Conservation (phyloP, 495 filamentous ascomycete genomes). For the Xylaria venustula region DNA sequence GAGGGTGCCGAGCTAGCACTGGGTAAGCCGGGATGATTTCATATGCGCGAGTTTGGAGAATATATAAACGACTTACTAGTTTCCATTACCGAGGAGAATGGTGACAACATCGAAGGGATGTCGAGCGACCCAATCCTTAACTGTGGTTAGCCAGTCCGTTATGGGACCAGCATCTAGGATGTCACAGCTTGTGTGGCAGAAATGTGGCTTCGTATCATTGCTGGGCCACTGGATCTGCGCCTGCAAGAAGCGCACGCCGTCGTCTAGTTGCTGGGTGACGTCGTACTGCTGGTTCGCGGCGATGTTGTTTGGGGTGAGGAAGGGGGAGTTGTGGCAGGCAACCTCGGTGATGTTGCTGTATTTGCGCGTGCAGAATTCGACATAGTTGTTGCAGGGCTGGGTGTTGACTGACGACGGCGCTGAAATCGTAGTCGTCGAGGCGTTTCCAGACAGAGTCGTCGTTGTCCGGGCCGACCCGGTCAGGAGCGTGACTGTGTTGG, state of each 20-base stretch:
- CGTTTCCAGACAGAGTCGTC: slow-evolving; percentile 27
- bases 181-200: slow-evolving; percentile 74
- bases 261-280: slow-evolving; percentile 75
- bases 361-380: slow-evolving; percentile 76
- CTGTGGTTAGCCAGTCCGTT: slow-evolving; percentile 65
- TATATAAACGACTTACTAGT: slow-evolving; percentile 52
- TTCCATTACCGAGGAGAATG: slow-evolving; percentile 80
- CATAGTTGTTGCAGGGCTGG: slow-evolving; percentile 79
- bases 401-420: slow-evolving; percentile 59
- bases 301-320: slow-evolving; percentile 65
- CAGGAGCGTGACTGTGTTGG: slow-evolving; percentile 38
- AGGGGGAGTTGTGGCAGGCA: slow-evolving; percentile 84
- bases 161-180: slow-evolving; percentile 77
- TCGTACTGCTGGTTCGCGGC: slow-evolving; percentile 74
- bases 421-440: slow-evolving; percentile 37
- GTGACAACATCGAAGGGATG: slow-evolving; percentile 93
- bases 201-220: slow-evolving; percentile 55
- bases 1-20: slow-evolving; percentile 34
- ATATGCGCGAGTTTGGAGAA: no score
- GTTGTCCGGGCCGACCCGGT: slow-evolving; percentile 38
- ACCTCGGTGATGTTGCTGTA: slow-evolving; percentile 91
- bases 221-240: slow-evolving; percentile 62
- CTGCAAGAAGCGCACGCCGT: slow-evolving; percentile 89
- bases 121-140: slow-evolving; percentile 67
- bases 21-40: no score